Conservation (phyloP, 73 alveolate genomes). For the Effrenium voratum region DNA sequence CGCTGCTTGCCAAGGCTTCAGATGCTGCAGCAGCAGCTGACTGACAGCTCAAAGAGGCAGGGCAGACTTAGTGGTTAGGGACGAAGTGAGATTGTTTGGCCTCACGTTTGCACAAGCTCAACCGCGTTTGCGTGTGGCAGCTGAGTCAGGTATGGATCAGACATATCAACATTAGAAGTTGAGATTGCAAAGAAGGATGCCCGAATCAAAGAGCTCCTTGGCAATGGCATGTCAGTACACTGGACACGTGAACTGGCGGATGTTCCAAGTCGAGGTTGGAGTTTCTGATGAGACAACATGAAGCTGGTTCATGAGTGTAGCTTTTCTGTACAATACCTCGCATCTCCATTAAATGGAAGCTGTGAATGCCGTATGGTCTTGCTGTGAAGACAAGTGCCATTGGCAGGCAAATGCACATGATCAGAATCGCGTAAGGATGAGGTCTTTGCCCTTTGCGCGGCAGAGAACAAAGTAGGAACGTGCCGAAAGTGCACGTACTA, state of each 20-base stretch:
- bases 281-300: conserved; percentile 26
- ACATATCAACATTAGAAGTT: conserved; percentile 36
- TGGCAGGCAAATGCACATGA: too few species aligned
- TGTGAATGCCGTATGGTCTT: neutral
- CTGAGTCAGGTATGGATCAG: conserved; percentile 47
- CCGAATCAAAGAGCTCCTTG: conserved; percentile 42
- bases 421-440: too few species aligned
- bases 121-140: too few species aligned
- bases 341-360: conserved; percentile 54
- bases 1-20: neutral
- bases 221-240: neutral
- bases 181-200: conserved; percentile 93
- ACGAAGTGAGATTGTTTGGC: too few species aligned
- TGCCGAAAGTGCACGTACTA: too few species aligned
- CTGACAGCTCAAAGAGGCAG: conserved; percentile 48
- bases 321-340: neutral
- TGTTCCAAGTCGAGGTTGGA: too few species aligned
- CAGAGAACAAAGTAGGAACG: too few species aligned
- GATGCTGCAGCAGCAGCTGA: conserved; percentile 86
- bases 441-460: too few species aligned
- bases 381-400: too few species aligned
- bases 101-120: too few species aligned
- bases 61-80: too few species aligned
- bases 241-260: too few species aligned
- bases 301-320: neutral